A percentile compares a stretch with the other conserved stretches of the same genome.
These are phyloP conservation scores for Gymnopilus junonius DNA, from an alignment of 768 basidiomycete species.

Conservation along the genomic window DNA sequence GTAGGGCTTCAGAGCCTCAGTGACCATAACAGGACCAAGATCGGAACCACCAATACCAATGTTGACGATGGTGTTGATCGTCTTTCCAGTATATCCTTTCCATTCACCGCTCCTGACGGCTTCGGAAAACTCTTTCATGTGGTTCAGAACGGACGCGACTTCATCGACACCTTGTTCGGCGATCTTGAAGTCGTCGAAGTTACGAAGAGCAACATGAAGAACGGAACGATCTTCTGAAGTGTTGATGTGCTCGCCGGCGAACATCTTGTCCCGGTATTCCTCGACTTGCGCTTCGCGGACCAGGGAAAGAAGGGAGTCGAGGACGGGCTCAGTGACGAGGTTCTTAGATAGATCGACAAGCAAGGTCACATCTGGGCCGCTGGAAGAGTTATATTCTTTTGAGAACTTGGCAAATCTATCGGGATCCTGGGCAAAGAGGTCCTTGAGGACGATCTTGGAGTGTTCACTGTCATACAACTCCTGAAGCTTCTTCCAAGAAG, in stretches of 20 bases:
- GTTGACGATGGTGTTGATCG: slow-evolving; percentile 94
- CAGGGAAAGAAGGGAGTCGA: slow-evolving; percentile 76
- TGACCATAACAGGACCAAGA: slow-evolving; percentile 98
- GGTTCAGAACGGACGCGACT: slow-evolving; percentile 81
- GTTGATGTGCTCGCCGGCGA: slow-evolving; percentile 95
- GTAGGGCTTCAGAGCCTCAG: slow-evolving; percentile 95
- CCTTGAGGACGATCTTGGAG: slow-evolving; percentile 80
- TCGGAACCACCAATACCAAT: slow-evolving; percentile 99
- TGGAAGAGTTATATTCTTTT: slow-evolving; percentile 68
- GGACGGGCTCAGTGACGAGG: slow-evolving; percentile 85
- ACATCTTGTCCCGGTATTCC: slow-evolving; percentile 89
- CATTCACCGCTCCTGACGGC: slow-evolving; percentile 83
- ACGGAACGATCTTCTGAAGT: slow-evolving; percentile 98
- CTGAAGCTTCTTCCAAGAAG: slow-evolving; percentile 91
- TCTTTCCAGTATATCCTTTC: slow-evolving; percentile 98
- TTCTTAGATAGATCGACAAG: slow-evolving; percentile 98
- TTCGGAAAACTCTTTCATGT: slow-evolving; percentile 91
- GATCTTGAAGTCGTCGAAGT: slow-evolving; percentile 78
- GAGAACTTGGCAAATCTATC: slow-evolving; percentile 87
- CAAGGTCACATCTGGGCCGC: slow-evolving; percentile 74
- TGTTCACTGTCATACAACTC: slow-evolving; percentile 75
- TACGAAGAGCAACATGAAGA: slow-evolving; percentile 91
- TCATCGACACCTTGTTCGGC: slow-evolving; percentile 81
- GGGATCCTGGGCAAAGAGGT: slow-evolving; percentile 91
- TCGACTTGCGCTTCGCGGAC: slow-evolving; percentile 89